These are phyloP conservation scores for Agaricus subrufescens DNA, from an alignment of 768 basidiomycete species.

Conservation along the genomic window DNA sequence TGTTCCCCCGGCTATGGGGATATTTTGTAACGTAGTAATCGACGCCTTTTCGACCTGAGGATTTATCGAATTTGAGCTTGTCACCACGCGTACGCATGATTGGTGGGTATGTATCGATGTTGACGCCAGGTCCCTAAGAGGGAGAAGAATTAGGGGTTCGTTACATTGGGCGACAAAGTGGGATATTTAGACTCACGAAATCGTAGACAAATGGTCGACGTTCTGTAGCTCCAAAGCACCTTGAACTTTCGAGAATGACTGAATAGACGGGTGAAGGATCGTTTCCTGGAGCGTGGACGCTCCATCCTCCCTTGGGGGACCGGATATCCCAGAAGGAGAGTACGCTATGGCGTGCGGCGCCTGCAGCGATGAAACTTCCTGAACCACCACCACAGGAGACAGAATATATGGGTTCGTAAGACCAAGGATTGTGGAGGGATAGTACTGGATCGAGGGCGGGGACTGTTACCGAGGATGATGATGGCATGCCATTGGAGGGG, in stretches of 20 bases:
- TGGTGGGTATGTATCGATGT: constrained; percentile 46
- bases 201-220: constrained; percentile 75
- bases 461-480: not conserved
- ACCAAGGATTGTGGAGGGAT: constrained; percentile 62
- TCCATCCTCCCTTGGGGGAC: constrained; percentile 58
- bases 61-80: constrained; percentile 17
- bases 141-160: not conserved
- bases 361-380: constrained; percentile 64
- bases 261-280: constrained; percentile 77
- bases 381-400: constrained; percentile 72
- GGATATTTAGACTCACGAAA: constrained; percentile 40
- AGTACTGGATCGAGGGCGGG: constrained; percentile 52
- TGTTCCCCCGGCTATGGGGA: constrained; percentile 16
- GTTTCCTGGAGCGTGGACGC: constrained; percentile 75
- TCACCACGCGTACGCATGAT: constrained; percentile 25
- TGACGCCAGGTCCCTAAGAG: constrained; percentile 53
- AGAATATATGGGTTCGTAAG: constrained; percentile 68
- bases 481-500: not conserved
- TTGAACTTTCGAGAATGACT: constrained; percentile 68
- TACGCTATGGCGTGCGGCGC: constrained; percentile 71
- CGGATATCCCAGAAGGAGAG: constrained; percentile 84
- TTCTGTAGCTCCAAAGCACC: constrained; percentile 76
- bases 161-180: not conserved
- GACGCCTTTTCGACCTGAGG: constrained; percentile 27
- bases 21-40: constrained; percentile 51